Evolutionary conservation across 805 yeast genomes (phyloP), one percentile per base, ranked within the genome.

Genomic region (Saccharomycopsis sp.): DNA sequence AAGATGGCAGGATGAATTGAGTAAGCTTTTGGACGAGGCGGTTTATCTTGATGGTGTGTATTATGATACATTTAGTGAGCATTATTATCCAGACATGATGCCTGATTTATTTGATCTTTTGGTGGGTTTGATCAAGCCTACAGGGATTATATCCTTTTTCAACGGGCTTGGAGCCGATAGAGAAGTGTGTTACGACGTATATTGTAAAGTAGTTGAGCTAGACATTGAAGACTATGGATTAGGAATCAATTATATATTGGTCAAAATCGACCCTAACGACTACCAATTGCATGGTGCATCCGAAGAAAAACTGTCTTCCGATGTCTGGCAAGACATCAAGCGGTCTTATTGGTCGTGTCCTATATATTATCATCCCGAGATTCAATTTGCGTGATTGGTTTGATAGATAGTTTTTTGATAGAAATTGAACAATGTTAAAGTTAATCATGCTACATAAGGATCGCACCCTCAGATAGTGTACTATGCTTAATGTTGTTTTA

Each of bases 61-160:
- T 71, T 92, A 88, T 69, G 98, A 92, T 69, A 93, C 98, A 0
- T 92, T 87, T 70, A 87, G 96, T 63, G 98, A 92, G 69, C 96
- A 89, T 69, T 59, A 62, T 50, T 92, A 93, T 70, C 77, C 77
- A 61, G 97, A 92, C 68, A 87, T 92, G 94, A 75, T 90, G 53
- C 63, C 63, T 7, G 93, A 89, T 55, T 75, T 93, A 25, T 89
- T 86, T 68, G 97, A 93, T 71, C 68, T 79, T 12, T 78, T 89
- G 3, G 96, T 90, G 19, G 97, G 97, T 0, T 73, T 92, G 54
- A 72, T 92, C 64, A 86, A 87, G 68, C 89, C 94, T 5, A 80
- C 82, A 38, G 98, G 97, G 7, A 79, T 83, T 0, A 91, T 92
- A 63, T 89, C 97, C 3, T 92, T 91, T 68, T 92, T 92, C 78